phyloP scores from a whole-genome alignment of 2,329 filamentous ascomycete genomes.

The Pseudopithomyces maydicus region DNA sequence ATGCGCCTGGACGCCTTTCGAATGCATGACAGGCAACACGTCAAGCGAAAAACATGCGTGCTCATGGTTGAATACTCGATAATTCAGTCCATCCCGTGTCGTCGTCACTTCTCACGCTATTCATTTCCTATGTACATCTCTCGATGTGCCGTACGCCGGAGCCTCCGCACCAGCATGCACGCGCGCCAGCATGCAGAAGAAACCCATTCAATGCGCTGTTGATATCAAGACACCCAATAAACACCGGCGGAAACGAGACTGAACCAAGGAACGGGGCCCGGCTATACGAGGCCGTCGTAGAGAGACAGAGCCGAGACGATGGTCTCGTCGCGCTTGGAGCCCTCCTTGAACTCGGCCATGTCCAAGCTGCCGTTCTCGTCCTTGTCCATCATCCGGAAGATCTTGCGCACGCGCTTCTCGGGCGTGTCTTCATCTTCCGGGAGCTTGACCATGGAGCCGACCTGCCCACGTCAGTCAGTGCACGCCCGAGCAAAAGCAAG shows the following conservation, averaged over 20 bases:
- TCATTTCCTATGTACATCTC: constrained; percentile 40
- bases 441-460: constrained; percentile 98
- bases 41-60: constrained; percentile 2
- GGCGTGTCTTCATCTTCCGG: constrained; percentile 98
- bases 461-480: constrained; percentile 56
- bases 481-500: background rate
- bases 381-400: constrained; percentile 99
- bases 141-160: constrained; percentile 39
- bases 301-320: constrained; percentile 96
- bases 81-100: constrained; percentile 9
- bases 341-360: constrained; percentile 98
- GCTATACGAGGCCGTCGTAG: constrained; percentile 90
- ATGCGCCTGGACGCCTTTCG: background rate
- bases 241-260: constrained; percentile 37
- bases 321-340: constrained; percentile 97
- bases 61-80: background rate
- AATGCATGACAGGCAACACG: background rate
- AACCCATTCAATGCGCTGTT: constrained; percentile 43
- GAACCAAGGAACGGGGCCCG: constrained; percentile 18
- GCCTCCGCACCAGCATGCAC: constrained; percentile 26
- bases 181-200: constrained; percentile 37
- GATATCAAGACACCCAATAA: constrained; percentile 45
- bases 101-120: constrained; percentile 4
- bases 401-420: constrained; percentile 96
- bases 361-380: constrained; percentile 97